These are phyloP conservation scores for Triticum urartu DNA, from an alignment of 176 grass and related monocot species.

Conservation along the genomic window DNA sequence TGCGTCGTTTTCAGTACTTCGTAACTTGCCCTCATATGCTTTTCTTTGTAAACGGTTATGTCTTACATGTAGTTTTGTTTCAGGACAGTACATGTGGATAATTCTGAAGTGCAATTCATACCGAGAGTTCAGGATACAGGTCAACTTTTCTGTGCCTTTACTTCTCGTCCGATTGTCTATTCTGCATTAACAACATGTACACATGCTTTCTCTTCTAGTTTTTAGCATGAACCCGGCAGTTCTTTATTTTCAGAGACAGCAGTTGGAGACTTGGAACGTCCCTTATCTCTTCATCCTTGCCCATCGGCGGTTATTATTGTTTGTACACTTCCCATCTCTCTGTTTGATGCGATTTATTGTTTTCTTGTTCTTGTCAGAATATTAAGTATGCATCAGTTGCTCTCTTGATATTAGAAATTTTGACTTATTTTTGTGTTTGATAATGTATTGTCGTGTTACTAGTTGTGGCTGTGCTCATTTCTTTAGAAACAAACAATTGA, in stretches of 20 bases:
- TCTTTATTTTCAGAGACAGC: conserved; percentile 54
- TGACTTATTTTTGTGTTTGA: not conserved
- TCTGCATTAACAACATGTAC: not conserved
- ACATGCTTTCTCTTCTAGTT: conserved; percentile 1
- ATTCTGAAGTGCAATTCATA: conserved; percentile 64
- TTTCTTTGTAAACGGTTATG: not conserved
- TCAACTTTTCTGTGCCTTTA: conserved; percentile 33
- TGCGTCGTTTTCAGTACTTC: not conserved
- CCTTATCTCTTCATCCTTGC: conserved; percentile 55
- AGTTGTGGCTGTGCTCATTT: not conserved
- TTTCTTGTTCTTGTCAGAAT: conserved; percentile 27
- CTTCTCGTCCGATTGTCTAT: conserved; percentile 4
- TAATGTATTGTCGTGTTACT: not conserved
- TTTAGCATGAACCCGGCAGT: conserved; percentile 26
- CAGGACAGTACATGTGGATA: conserved; percentile 80
- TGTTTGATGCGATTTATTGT: conserved; percentile 19
- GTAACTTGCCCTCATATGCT: not conserved
- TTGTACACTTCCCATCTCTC: conserved; percentile 64
- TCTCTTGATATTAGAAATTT: not conserved
- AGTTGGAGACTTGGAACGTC: conserved; percentile 60
- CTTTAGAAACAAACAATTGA: not conserved
- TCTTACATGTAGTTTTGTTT: conserved; percentile 27
- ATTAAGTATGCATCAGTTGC: not conserved
- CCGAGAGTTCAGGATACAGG: conserved; percentile 65
- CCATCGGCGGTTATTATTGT: conserved; percentile 88